phyloP scores from a whole-genome alignment of 2,329 filamentous ascomycete species.

The Clonostachys rosea region DNA sequence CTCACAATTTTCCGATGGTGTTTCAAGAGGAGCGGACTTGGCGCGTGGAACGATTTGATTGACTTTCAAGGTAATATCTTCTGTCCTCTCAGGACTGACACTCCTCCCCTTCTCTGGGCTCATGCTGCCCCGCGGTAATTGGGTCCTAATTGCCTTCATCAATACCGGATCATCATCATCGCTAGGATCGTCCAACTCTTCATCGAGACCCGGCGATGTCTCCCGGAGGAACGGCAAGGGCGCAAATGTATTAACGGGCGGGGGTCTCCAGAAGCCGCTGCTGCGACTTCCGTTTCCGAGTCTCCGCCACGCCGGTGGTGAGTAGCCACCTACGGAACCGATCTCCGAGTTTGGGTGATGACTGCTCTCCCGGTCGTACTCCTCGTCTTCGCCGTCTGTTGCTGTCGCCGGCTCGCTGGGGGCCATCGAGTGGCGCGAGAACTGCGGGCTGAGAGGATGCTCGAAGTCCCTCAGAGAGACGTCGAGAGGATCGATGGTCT shows the following conservation, averaged over 20 bases:
- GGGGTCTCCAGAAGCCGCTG: conserved; percentile 48
- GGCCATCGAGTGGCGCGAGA: conserved; percentile 21
- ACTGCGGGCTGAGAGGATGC: conserved; percentile 33
- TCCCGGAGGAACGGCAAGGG: conserved; percentile 11
- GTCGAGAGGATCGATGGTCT: conserved; percentile 33
- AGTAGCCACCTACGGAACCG: conserved; percentile 51
- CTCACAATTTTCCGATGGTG: conserved; percentile 45
- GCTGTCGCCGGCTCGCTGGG: conserved; percentile 24
- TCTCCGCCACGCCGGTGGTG: conserved; percentile 56
- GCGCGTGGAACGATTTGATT: conserved; percentile 20
- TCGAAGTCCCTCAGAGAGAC: conserved; percentile 51
- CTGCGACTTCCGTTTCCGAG: conserved; percentile 55
- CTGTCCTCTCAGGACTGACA: conserved; percentile 40
- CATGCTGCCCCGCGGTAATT: conserved; percentile 48
- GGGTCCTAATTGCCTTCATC: conserved; percentile 47
- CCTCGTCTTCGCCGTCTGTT: conserved; percentile 2
- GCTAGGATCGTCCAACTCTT: conserved; percentile 23
- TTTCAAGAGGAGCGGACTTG: conserved; percentile 15
- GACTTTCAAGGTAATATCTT: conserved; percentile 22
- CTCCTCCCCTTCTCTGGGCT: conserved; percentile 48
- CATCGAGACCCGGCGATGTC: conserved; percentile 15
- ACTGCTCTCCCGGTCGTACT: conserved; percentile 12
- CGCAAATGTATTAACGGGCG: conserved; percentile 44
- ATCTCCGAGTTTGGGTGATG: conserved; percentile 37
- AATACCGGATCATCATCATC: conserved; percentile 35